Evolutionary conservation across 129 eudicot species (phyloP).

Genomic region (Rutidosis leptorrhynchoides): DNA sequence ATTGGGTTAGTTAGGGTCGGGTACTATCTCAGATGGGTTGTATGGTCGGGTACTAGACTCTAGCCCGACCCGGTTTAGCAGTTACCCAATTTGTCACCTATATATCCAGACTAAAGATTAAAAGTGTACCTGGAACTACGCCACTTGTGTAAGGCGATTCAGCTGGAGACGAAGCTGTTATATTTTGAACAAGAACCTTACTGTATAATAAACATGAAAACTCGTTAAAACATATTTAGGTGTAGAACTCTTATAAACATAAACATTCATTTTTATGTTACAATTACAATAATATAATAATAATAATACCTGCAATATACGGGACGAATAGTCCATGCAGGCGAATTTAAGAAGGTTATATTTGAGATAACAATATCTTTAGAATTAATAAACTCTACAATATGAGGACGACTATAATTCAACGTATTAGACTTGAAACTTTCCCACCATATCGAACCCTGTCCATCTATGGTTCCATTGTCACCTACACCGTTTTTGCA

Average conservation of each 20-base stretch:
- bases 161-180: conserved; percentile 57
- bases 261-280: no score
- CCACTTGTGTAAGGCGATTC: conserved; percentile 77
- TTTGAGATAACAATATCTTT: conserved; percentile 67
- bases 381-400: conserved; percentile 71
- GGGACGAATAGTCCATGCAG: conserved; percentile 69
- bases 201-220: conserved; percentile 40
- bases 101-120: not conserved
- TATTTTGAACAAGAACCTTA: conserved; percentile 75
- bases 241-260: not conserved
- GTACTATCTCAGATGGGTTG: not conserved
- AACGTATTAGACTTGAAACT: conserved; percentile 49
- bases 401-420: conserved; percentile 77
- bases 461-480: conserved; percentile 90
- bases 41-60: no score
- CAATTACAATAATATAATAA: conserved; percentile 12
- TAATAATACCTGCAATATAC: conserved; percentile 78
- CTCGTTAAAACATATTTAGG: not conserved
- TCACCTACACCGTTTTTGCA: conserved; percentile 45
- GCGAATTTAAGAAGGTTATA: conserved; percentile 79
- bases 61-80: not conserved
- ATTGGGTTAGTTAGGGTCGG: not conserved
- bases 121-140: conserved; percentile 69
- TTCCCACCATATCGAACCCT: conserved; percentile 95
- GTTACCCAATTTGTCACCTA: not conserved